phyloP scores from a whole-genome alignment of 805 yeast species.

The Cyberlindnera meyerae region DNA sequence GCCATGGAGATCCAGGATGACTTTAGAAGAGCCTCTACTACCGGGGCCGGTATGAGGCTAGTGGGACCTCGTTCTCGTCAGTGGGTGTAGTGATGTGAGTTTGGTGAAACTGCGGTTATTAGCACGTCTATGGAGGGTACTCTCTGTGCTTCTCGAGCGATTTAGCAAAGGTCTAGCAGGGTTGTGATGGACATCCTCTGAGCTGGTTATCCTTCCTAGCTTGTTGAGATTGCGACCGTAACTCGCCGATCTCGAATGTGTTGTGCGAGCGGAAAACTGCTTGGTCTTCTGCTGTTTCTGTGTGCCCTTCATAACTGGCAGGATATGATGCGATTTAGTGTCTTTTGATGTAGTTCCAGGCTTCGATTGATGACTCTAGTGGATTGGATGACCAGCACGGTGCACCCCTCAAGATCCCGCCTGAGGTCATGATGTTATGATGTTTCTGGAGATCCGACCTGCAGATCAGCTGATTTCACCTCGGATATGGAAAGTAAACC shows the following conservation, averaged over 20 bases:
- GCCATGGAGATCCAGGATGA: slow-evolving; percentile 16
- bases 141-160: slow-evolving; percentile 24
- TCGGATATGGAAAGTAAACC: background rate
- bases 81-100: slow-evolving; percentile 18
- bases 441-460: too few relatives aligned
- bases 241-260: slow-evolving; percentile 24
- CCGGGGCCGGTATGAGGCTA: slow-evolving; percentile 9
- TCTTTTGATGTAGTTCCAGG: background rate
- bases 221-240: slow-evolving; percentile 25
- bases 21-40: slow-evolving; percentile 13
- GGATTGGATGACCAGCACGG: too few relatives aligned
- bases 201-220: slow-evolving; percentile 19
- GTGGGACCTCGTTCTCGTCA: slow-evolving; percentile 21
- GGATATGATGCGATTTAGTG: too few relatives aligned
- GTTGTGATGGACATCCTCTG: slow-evolving; percentile 14
- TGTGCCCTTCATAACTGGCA: slow-evolving; percentile 6
- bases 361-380: too few relatives aligned
- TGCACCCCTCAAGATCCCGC: too few relatives aligned
- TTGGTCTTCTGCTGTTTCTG: slow-evolving; percentile 17
- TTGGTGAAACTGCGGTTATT: slow-evolving; percentile 20
- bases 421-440: too few relatives aligned
- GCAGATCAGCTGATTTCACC: background rate
- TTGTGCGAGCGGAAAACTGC: slow-evolving; percentile 19
- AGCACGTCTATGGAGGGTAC: slow-evolving; percentile 11
- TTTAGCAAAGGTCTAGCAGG: slow-evolving; percentile 18